Base-by-base conservation (phyloP, 192 early-diverging fungal genomes). In the Spizellomyces sp. region DNA sequence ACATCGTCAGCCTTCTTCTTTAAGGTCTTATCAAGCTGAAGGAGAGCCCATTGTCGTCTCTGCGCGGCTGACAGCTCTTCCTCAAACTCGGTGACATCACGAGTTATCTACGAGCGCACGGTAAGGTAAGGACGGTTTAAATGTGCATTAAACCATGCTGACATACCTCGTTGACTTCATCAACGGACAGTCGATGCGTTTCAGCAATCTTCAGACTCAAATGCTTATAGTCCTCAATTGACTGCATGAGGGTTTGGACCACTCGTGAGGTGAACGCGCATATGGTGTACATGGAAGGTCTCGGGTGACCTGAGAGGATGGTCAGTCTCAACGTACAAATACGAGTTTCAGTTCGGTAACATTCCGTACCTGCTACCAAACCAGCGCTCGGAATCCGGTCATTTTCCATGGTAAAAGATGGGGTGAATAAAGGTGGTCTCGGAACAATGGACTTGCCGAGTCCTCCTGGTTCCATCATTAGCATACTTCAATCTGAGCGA, bases 141-240 rank as follows among this genome's bases (percentile, higher is more conserved):
- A 17, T 47, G 7, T 10, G 54, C n/a, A 22, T 6, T 4, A 56
- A 56, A 56, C n/a, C 22, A 56, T n/a, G 7, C 22, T 7, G n/a
- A 64, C 44, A 46, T 62, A 84, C 84, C 52, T 84, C 82, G 63
- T 81, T 79, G 52, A 86, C 76, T 60, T 86, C 84, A 46, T 85
- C 83, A n/a, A 81, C 67, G 5, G 76, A 52, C 21, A 86, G 65
- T 19, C 74, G 68, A 14, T 83, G 59, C 9, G 85, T n/a, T 54
- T 86, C 84, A 14, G 47, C 45, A n/a, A 75, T 67, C 58, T 81
- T 82, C 9, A 75, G 44, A 1, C 47, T n/a, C 5, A 79, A 9
- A 46, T 59, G 74, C 43, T 66, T 48, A 43, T 69, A 61, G 62
- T 78, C 75, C 44, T 82, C 69, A 10, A 54, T 55, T 2, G 75